Conservation (phyloP, 805 yeast genomes). For the Candida nonsorbophila region DNA sequence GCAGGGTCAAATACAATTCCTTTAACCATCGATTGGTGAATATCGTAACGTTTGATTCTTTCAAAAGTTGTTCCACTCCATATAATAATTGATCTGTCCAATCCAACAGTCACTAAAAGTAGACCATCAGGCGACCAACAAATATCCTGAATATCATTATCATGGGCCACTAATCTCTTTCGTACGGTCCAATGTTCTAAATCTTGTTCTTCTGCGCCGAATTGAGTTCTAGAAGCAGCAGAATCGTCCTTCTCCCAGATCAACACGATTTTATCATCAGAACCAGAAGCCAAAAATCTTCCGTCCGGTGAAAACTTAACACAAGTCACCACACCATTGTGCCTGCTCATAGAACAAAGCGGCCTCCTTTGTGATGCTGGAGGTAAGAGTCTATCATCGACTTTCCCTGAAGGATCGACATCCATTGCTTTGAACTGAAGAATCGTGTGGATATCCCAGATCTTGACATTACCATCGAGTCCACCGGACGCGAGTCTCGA, state of each 20-base stretch:
- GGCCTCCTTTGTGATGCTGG: constrained; percentile 39
- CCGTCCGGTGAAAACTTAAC: constrained; percentile 93
- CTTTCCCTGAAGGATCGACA: constrained; percentile 3
- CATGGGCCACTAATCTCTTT: constrained; percentile 91
- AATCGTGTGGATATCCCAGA: constrained; percentile 72
- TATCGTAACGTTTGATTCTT: constrained; percentile 80
- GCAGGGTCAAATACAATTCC: constrained; percentile 99
- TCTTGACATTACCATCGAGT: constrained; percentile 79
- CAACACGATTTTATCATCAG: constrained; percentile 86
- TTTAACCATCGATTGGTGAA: constrained; percentile 92
- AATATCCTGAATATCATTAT: constrained; percentile 94
- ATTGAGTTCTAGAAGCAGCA: constrained; percentile 48
- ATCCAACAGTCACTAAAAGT: constrained; percentile 86
- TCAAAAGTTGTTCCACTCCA: constrained; percentile 95
- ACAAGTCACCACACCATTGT: constrained; percentile 94
- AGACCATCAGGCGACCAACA: constrained; percentile 98
- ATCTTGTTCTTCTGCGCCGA: constrained; percentile 66
- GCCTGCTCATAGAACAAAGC: constrained; percentile 86
- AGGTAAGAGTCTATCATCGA: constrained; percentile 11
- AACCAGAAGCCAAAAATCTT: constrained; percentile 85
- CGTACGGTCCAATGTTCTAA: constrained; percentile 93
- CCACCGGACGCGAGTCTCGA: constrained; percentile 90
- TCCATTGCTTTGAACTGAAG: constrained; percentile 29
- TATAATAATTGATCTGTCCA: constrained; percentile 86
- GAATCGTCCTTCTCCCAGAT: constrained; percentile 91